Percentiles rank a stretch among this genome's conserved stretches.
Conservation (phyloP, 2,329 filamentous ascomycete species). For the Seiridium cupressi region DNA sequence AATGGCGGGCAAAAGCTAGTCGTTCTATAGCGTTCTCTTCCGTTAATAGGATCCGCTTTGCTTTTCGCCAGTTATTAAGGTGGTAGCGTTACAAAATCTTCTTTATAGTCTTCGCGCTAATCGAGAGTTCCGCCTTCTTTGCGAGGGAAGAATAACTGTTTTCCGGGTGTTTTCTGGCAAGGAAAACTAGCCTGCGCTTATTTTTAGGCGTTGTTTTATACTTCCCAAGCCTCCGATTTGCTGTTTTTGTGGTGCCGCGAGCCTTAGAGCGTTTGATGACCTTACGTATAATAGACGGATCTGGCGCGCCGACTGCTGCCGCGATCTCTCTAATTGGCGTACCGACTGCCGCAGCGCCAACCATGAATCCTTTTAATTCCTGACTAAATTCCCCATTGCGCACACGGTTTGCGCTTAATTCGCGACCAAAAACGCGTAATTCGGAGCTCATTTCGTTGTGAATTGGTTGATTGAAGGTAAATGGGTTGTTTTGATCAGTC, state of each 20-base stretch:
- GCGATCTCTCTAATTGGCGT: too few species aligned
- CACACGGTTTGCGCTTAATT: too few species aligned
- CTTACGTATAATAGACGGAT: too few species aligned
- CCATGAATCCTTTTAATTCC: too few species aligned
- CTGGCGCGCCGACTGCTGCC: too few species aligned
- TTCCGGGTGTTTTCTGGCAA: neutral
- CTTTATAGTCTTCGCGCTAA: neutral
- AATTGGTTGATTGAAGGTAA: too few species aligned
- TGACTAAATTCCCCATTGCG: too few species aligned
- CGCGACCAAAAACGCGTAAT: too few species aligned
- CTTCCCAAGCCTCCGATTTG: neutral
- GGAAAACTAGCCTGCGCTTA: neutral
- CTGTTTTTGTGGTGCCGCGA: neutral
- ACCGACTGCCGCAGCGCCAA: too few species aligned
- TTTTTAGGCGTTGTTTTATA: neutral
- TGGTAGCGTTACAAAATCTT: neutral
- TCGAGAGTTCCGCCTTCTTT: neutral
- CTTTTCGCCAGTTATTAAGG: neutral
- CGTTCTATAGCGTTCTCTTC: neutral
- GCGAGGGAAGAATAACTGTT: neutral
- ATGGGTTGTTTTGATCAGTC: too few species aligned
- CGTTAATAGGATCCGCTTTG: neutral
- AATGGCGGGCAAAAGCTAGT: neutral
- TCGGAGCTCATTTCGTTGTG: too few species aligned
- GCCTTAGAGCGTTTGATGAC: too few species aligned